These are phyloP conservation scores for Podospora pseudoanserina DNA, from an alignment of 495 filamentous ascomycete genomes.

Conservation along the genomic window DNA sequence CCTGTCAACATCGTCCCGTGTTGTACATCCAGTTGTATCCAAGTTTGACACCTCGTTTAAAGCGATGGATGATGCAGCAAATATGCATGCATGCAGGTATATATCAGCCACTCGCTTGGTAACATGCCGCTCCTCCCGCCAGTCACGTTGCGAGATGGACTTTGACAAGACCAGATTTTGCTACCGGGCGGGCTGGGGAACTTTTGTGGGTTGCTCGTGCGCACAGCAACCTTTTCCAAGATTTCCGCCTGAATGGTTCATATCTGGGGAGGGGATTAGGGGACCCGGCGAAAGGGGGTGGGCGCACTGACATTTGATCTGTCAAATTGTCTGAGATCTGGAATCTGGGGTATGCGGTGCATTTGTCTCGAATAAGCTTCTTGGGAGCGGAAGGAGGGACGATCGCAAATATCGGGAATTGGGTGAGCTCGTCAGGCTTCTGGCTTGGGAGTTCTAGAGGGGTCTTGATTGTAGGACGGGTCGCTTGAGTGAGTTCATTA, in stretches of 20 bases:
- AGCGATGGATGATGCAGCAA: neutral
- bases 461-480: neutral
- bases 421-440: neutral
- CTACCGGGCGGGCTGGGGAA: neutral
- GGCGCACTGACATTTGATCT: neutral
- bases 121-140: neutral
- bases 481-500: conserved; percentile 2
- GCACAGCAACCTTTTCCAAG: neutral
- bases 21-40: neutral
- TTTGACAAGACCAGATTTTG: neutral
- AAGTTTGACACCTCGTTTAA: conserved; percentile 2
- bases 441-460: neutral
- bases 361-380: neutral
- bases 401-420: neutral
- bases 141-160: neutral
- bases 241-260: neutral
- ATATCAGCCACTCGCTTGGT: conserved; percentile 3
- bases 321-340: neutral
- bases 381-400: neutral
- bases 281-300: neutral
- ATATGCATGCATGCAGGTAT: neutral
- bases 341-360: neutral
- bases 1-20: neutral
- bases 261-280: neutral
- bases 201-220: neutral